Conservation (phyloP, 2,329 filamentous ascomycete genomes). For the Dactylellina leptospora region DNA sequence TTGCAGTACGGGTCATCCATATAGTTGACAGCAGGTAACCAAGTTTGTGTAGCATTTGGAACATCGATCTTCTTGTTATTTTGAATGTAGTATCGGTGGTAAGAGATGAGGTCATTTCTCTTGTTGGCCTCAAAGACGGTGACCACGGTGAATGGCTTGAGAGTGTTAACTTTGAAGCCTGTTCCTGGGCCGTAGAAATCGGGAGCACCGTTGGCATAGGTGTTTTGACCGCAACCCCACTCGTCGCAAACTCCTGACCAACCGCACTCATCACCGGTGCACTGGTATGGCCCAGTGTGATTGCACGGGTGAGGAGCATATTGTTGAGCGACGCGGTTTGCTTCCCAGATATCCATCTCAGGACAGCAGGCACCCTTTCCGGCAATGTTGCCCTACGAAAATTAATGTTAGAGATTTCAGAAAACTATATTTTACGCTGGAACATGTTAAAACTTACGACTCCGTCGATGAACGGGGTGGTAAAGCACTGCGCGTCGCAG, state of each 20-base stretch:
- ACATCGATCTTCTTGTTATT: conserved; percentile 63
- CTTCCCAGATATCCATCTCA: conserved; percentile 64
- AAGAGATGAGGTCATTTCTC: conserved; percentile 62
- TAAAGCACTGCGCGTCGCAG: conserved; percentile 61
- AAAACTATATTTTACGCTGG: background rate
- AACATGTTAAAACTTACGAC: conserved; percentile 57
- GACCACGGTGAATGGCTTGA: conserved; percentile 63
- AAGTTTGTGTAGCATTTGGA: conserved; percentile 62
- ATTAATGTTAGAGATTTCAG: conserved; percentile 2
- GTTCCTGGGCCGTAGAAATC: conserved; percentile 58
- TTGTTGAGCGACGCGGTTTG: conserved; percentile 63
- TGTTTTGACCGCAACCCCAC: conserved; percentile 63
- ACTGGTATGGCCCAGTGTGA: conserved; percentile 62
- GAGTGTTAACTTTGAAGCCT: conserved; percentile 62
- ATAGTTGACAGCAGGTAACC: conserved; percentile 60
- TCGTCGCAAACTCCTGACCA: conserved; percentile 63
- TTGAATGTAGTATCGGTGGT: conserved; percentile 65
- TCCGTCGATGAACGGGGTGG: conserved; percentile 60
- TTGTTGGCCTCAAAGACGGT: conserved; percentile 64
- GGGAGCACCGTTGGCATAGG: conserved; percentile 59
- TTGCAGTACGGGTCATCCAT: conserved; percentile 61
- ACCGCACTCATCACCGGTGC: conserved; percentile 62
- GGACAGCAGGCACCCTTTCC: conserved; percentile 60
- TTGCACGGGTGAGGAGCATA: conserved; percentile 66
- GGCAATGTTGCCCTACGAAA: conserved; percentile 59